Base-by-base conservation (phyloP, 257 asterid genomes). In the Solanum medicagineum region DNA sequence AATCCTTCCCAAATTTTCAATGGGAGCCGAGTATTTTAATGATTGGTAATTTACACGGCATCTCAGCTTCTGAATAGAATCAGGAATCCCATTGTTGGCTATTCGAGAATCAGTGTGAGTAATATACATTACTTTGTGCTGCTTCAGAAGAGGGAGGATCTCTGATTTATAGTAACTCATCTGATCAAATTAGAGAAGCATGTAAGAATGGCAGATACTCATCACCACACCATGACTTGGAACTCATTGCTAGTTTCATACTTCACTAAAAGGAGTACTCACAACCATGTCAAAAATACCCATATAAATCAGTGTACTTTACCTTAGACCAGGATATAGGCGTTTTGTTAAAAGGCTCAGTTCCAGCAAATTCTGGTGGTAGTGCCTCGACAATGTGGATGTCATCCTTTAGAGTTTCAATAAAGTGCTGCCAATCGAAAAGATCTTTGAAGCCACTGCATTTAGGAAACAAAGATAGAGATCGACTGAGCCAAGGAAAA, bases 321-420 rank as follows among this genome's bases (percentile, higher is more conserved):
- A 97, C 99, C 99, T 95, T 95, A 24, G 99, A 97, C 99, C 99
- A 97, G 85, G 99, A 95, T 89, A 97, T 92, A 75, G 95, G 99
- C 15, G 99, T 94, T 90, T 97, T 97, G 79, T 92, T 87, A 80
- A 91, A 93, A 66, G 99, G 99, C 91, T 97, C 98, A 56, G 91
- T 84, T 85, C 90, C 96, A 13, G 94, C 90, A 92, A 91, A 92
- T 87, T 91, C 99, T 53, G 94, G 92, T 59, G 99, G 99, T 84
- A 97, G 83, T 80, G 86, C 84, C 81, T 97, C 99, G 26, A 94
- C 89, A 83, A 97, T 88, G 88, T 93, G 94, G 89, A 95, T 87
- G 86, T 93, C 98, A 80, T 92, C 98, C 91, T 91, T 91, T 82
- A 97, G 92, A 26, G 93, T 88, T 88, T 93, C 92, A 77, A 97